Conservation (phyloP, 1,139 yeast species). For the Candida gigantensis region DNA sequence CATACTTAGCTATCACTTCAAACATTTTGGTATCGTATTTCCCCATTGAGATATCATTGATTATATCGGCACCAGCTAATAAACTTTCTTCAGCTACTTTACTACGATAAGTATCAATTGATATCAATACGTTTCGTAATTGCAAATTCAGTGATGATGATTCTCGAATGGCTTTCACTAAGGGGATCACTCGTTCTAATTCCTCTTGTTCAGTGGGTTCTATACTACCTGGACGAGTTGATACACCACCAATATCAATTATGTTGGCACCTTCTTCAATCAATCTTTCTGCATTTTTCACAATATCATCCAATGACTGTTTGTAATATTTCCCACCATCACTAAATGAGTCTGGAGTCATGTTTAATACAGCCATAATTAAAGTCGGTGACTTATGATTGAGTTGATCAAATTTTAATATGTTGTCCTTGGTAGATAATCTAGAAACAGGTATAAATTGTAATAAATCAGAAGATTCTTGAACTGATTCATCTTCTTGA, state of each 20-base stretch:
- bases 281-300: slow-evolving; percentile 45
- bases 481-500: slow-evolving; percentile 40
- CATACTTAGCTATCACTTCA: slow-evolving; percentile 61
- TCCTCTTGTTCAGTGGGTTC: slow-evolving; percentile 65
- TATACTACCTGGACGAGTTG: slow-evolving; percentile 80
- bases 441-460: slow-evolving; percentile 49
- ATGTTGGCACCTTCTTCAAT: slow-evolving; percentile 63
- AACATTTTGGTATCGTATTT: slow-evolving; percentile 65
- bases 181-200: slow-evolving; percentile 65
- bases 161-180: slow-evolving; percentile 60
- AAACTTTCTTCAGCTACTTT: slow-evolving; percentile 71
- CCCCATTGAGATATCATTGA: slow-evolving; percentile 92
- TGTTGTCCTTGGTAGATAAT: slow-evolving; percentile 19
- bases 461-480: slow-evolving; percentile 47
- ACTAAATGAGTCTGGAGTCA: slow-evolving; percentile 94
- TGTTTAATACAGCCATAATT: slow-evolving; percentile 84
- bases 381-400: slow-evolving; percentile 41
- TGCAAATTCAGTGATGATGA: slow-evolving; percentile 21
- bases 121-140: slow-evolving; percentile 53
- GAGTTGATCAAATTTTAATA: slow-evolving; percentile 41
- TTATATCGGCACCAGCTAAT: slow-evolving; percentile 80
- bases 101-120: slow-evolving; percentile 84
- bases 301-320: slow-evolving; percentile 27
- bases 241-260: slow-evolving; percentile 90
- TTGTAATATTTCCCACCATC: slow-evolving; percentile 67